These are phyloP conservation scores for Euphrasia arctica DNA, from an alignment of 305 asterid genomes.

Conservation along the genomic window DNA sequence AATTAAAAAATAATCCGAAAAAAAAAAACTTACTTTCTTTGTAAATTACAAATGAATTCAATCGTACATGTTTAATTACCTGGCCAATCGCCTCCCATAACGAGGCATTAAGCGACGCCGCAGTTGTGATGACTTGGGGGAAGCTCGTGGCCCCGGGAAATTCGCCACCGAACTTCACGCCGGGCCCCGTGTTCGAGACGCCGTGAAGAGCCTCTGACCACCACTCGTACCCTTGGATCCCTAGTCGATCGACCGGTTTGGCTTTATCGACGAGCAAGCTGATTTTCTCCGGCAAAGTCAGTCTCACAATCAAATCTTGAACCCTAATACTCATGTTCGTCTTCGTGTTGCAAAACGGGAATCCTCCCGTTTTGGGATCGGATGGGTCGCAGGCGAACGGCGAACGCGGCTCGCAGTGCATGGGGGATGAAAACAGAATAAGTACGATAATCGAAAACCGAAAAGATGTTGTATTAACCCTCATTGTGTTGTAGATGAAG, in stretches of 20 bases:
- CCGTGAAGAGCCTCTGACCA: background rate
- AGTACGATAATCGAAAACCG: background rate
- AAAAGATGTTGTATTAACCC: background rate
- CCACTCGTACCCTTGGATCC: background rate
- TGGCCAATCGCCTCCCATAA: background rate
- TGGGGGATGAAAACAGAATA: background rate
- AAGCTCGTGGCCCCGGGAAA: background rate
- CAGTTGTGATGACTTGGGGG: background rate
- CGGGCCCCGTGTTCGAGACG: background rate
- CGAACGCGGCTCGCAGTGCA: background rate
- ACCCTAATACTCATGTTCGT: background rate
- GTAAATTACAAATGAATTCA: too few relatives aligned
- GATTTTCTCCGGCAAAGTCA: background rate
- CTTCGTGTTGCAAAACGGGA: background rate
- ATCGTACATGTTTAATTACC: background rate
- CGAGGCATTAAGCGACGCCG: background rate
- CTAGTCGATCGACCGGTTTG: background rate
- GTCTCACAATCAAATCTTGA: background rate
- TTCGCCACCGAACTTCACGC: background rate
- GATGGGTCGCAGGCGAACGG: background rate
- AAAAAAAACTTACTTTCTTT: too few relatives aligned
- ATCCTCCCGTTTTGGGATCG: background rate
- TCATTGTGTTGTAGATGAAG: too few relatives aligned
- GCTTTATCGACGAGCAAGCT: background rate
- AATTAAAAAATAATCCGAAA: too few relatives aligned